Base-by-base conservation (phyloP, 208 protist species). In the Trypanosomatidae sp. region DNA sequence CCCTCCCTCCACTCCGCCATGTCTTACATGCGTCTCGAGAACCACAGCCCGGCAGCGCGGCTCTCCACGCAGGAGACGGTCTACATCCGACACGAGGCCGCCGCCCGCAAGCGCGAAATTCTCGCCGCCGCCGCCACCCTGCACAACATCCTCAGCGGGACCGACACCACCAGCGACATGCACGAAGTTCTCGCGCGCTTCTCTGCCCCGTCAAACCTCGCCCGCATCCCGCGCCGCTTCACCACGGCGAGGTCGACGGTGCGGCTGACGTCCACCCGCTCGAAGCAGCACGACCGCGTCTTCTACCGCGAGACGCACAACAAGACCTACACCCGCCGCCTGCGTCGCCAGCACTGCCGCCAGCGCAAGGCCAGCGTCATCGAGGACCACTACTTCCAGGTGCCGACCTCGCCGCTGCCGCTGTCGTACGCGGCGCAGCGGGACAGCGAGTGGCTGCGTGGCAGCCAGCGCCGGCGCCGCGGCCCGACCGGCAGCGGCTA, bases 341-440 rank as follows among this genome's bases (percentile, higher is more conserved):
- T 76, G 19, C 62, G 39, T 28, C 62, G 50, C 50, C n/a, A n/a
- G n/a, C n/a, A n/a, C n/a, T n/a, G n/a, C n/a, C n/a, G n/a, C n/a
- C 62, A 69, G 43, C 71, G 64, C 39, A 70, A 43, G 71, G 19
- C 52, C 50, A 76, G 71, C 28, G 49, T 43, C 22, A 43, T 46
- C 7, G 62, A 47, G 39, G 28, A 55, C 53, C 62, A 65, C 30
- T 53, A 66, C 52, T 65, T 76, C 66, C 43, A 69, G 30, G 64
- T 76, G 41, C 71, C 62, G 15, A 64, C 30, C n/a, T 60, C 78
- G 33, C 77, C 79, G 25, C 74, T 89, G 8, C 87, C 84, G 49
- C 72, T 82, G 15, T 74, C 77, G 22, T 86, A 78, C 64, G 74
- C 76, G 28, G 77, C 77, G 44, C 82, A 86, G 74, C 68, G 69